Evolutionary conservation across 2,329 filamentous ascomycete genomes (phyloP), one percentile per base, ranked within the genome.

Genomic region (Aspergillus floridensis): DNA sequence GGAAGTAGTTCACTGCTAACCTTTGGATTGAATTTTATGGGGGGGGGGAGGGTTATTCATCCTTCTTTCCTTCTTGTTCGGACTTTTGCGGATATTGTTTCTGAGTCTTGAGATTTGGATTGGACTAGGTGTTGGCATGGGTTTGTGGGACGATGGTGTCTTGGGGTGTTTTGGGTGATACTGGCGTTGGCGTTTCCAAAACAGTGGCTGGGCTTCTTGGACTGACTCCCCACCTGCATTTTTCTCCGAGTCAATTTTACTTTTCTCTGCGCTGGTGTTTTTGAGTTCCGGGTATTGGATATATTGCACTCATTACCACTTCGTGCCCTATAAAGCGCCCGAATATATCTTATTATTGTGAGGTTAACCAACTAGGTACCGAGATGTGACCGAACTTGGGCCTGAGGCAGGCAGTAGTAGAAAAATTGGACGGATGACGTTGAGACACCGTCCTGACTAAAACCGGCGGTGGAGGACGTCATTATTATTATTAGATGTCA

Each of bases 361-460:
- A 44, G 6, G 14, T 44, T 7, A 29, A 29, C 26, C 26, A 16
- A 8, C 5, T 44, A 41, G 35, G 35, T n/a, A 44, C 41, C 53
- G 53, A 55, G 41, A 31, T n/a, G 24, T 16, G 41, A 21, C 53
- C 53, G 53, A 55, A 19, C n/a, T 35, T 32, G n/a, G n/a, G 53
- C 53, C 53, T 29, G 32, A 46, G 32, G 32, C 32, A 16, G 49
- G 51, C 14, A 53, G 8, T 22, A 32, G 31, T 35, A 35, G 11
- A 35, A 1, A 35, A 12, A 35, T 16, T 29, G 22, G 51, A 35
- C 41, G 16, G n/a, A 21, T 46, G 41, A 47, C 21, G 53, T 46
- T 47, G 53, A 48, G 41, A 46, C 32, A 14, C 21, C 29, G 22
- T n/a, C 31, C 53, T 60, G 59, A 60, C 59, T 60, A 56, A 60